Base-by-base conservation (phyloP, 139 green algal genomes). In the Gonium pectorale region DNA sequence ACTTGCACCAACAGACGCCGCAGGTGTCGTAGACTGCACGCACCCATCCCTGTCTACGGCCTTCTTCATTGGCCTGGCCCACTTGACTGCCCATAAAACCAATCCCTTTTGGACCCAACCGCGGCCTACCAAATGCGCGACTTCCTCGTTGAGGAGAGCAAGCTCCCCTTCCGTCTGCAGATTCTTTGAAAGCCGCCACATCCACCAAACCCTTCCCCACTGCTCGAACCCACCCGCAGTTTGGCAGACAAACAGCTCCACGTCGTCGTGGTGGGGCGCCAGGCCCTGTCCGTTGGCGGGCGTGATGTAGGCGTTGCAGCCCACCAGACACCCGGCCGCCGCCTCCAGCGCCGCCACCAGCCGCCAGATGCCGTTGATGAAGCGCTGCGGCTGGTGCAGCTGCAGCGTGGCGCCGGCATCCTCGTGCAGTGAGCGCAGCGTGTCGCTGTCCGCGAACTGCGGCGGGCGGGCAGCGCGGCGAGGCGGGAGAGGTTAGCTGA, bases 221-320 rank as follows among this genome's bases (percentile, higher is more conserved):
- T 19, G 0, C 26, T 44, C 13, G 31, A 8, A 31, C 59, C 8
- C n/a, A 71, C 66, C 63, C 33, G 66, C 15, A 2, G 75, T 82
- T 43, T 82, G 75, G 74, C 93, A 93, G 46, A 97, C 89, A 46
- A 93, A 97, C 9, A 98, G 79, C 86, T 96, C 94, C 51, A 97
- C 95, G 70, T 97, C 95, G 63, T 98, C 95, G 77, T 95, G 88
- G 83, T 98, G 94, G 0, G 95, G 94, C 17, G 95, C 94, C 64
- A 98, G 91, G 19, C 94, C 94, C 86, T 79, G 52, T 0, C 41
- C 51, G 3, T 70, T 33, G 5, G 46, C 9, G 1, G 94, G 94
- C 0, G 91, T 97, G 37, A 96, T 64, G 88, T 94, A 95, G 2
- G 93, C 92, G 84, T 96, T 96, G 88, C 83, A 93, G n/a, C 96